phyloP scores from a whole-genome alignment of 257 asterid species.

The Ilex aquifolium region DNA sequence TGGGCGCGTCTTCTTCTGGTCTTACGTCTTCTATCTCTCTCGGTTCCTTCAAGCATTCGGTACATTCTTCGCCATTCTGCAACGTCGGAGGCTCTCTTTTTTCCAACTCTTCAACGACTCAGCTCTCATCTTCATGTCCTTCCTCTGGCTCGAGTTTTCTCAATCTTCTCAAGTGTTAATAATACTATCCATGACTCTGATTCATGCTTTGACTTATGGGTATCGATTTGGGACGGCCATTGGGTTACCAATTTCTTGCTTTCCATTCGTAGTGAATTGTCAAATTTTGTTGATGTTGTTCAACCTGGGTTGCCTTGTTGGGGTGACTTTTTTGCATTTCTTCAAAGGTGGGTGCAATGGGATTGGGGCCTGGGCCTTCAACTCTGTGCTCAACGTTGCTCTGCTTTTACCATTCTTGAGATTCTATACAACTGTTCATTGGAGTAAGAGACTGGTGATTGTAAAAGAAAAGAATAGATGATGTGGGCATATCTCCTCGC shows the following conservation, averaged over 20 bases:
- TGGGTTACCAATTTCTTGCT: constrained; percentile 29
- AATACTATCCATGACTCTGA: constrained; percentile 44
- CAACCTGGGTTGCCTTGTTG: constrained; percentile 45
- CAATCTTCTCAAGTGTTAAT: constrained; percentile 67
- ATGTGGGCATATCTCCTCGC: too few species aligned
- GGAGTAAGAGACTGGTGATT: not conserved
- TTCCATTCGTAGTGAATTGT: constrained; percentile 41
- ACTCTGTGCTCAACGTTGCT: constrained; percentile 41
- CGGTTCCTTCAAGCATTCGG: constrained; percentile 50
- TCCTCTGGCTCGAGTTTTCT: constrained; percentile 76
- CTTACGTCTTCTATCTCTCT: constrained; percentile 63
- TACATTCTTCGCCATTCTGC: constrained; percentile 33
- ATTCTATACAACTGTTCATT: constrained; percentile 26
- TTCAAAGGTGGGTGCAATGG: constrained; percentile 82
- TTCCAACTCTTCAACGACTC: constrained; percentile 50
- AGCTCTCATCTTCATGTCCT: constrained; percentile 42
- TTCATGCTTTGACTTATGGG: constrained; percentile 32
- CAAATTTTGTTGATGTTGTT: constrained; percentile 29
- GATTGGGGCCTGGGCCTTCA: constrained; percentile 80
- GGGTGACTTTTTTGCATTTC: constrained; percentile 52
- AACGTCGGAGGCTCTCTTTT: constrained; percentile 24
- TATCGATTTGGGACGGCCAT: constrained; percentile 45
- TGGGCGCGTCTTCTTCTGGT: constrained; percentile 84
- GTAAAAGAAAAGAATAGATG: not conserved
- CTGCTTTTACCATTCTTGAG: constrained; percentile 32